phyloP scores from a whole-genome alignment of 345 rosid genomes.

The Boechera divaricarpa region DNA sequence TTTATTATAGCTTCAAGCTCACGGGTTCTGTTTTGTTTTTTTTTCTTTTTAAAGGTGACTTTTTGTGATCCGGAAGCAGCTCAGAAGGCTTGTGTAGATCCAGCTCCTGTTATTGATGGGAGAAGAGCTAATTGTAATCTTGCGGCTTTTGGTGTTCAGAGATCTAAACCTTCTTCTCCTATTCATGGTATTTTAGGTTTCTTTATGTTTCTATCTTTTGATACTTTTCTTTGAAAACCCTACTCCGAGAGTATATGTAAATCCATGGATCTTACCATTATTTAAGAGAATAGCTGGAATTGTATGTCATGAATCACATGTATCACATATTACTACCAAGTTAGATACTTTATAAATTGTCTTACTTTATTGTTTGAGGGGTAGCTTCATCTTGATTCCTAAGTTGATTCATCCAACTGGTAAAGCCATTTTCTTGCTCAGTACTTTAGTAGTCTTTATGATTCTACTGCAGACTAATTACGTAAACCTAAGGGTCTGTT shows the following conservation, averaged over 20 bases:
- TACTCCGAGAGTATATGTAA: slow-evolving; percentile 3
- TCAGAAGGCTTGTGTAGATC: slow-evolving; percentile 90
- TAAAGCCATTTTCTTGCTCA: slow-evolving; percentile 5
- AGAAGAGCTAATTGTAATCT: slow-evolving; percentile 98
- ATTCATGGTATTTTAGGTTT: slow-evolving; percentile 61
- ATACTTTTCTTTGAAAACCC: slow-evolving; percentile 1
- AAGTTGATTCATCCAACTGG: slow-evolving; percentile 1
- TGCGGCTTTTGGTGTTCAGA: slow-evolving; percentile 91
- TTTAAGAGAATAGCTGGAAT: background rate
- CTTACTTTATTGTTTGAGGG: slow-evolving; percentile 17
- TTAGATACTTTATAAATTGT: background rate
- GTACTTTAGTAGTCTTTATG: slow-evolving; percentile 1
- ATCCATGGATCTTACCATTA: background rate
- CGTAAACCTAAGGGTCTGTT: background rate
- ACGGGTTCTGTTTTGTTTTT: slow-evolving; percentile 6
- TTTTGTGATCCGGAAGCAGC: slow-evolving; percentile 95
- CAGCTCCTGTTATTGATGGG: slow-evolving; percentile 96
- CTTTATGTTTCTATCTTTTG: background rate
- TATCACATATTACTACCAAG: background rate
- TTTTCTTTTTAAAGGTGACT: slow-evolving; percentile 62
- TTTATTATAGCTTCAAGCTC: background rate
- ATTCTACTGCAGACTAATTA: background rate
- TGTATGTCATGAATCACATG: slow-evolving; percentile 17
- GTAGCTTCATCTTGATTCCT: slow-evolving; percentile 17
- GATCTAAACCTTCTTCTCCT: slow-evolving; percentile 97